Base-by-base conservation (phyloP, 202 grass and related monocot species). In the Panicum virgatum region DNA sequence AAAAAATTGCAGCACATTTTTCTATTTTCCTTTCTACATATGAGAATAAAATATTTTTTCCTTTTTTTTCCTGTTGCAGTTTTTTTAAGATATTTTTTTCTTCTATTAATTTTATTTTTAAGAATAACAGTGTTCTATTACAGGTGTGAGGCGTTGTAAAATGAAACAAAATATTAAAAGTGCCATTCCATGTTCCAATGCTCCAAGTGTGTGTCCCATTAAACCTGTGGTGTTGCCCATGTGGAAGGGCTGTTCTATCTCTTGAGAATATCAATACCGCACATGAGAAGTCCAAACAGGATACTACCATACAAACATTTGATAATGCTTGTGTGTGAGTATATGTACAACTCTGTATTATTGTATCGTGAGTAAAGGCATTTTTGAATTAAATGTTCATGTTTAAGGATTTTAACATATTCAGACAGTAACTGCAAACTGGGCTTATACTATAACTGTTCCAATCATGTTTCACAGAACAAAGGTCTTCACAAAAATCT, bases 301-400 rank as follows among this genome's bases (percentile, higher is more conserved):
- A 83, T 78, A 85, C 87, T 65, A 57, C 68, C 70, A 65, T 81
- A 71, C 82, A 85, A 71, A 77, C 82, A 89, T 89, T 84, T 89
- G 16, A 81, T 89, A 85, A 77, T 85, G 77, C 82, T 89, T 89
- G 82, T 89, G 38, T 81, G 82, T 89, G 82, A 89, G 87, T 89
- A 81, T 37, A 85, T 85, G 82, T 66, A 19, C 66, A 72, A 82
- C 82, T 85, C 62, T 85, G 66, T 67, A 65, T 81, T 85, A 62
- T 72, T 81, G 53, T 48, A 48, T 80, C 59, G 40, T 76, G 51
- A 50, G 46, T 57, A 80, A 70, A 69, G 5, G 63, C 72, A 27
- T 58, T 65, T 77, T 32, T 50, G 4, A 30, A 50, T 71, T 32
- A 30, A 32, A 50, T 71, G 16, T 72, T 12, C 36, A 71, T 73